Conservation (phyloP, 2,329 filamentous ascomycete genomes). For the Alternaria burnsii region DNA sequence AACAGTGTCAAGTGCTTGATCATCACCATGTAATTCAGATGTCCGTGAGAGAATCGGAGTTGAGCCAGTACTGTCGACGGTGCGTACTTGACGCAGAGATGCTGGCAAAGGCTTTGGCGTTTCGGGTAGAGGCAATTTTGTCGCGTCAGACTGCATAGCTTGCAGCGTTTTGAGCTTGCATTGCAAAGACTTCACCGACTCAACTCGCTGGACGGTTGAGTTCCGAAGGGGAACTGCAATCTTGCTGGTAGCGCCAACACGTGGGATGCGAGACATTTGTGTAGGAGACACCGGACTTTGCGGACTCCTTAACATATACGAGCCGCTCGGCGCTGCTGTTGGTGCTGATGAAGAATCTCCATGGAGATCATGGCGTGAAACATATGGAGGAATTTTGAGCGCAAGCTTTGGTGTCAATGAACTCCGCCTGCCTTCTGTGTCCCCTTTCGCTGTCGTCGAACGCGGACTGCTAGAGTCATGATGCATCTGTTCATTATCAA, state of each 20-base stretch:
- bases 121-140: conserved; percentile 12
- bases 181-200: conserved; percentile 21
- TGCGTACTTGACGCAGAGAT: conserved; percentile 30
- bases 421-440: neutral
- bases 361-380: conserved; percentile 1
- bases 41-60: conserved; percentile 24
- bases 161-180: neutral
- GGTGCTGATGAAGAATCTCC: conserved; percentile 6
- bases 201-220: conserved; percentile 26
- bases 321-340: conserved; percentile 20
- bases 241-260: conserved; percentile 16
- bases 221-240: conserved; percentile 12
- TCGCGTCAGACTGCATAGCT: neutral
- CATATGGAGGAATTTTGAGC: conserved; percentile 25
- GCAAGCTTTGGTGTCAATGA: conserved; percentile 29
- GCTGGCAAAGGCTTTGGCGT: conserved; percentile 4
- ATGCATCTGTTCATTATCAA: conserved; percentile 20
- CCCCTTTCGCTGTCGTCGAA: neutral
- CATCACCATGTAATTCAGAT: neutral
- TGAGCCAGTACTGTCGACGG: conserved; percentile 28
- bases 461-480: neutral
- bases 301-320: neutral
- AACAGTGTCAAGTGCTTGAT: neutral
- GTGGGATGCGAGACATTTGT: conserved; percentile 40
- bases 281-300: conserved; percentile 14